Percentiles rank a stretch among this genome's conserved stretches.
Evolutionary conservation across 2,329 filamentous ascomycete species (phyloP).

Genomic region (Claviceps sp.): DNA sequence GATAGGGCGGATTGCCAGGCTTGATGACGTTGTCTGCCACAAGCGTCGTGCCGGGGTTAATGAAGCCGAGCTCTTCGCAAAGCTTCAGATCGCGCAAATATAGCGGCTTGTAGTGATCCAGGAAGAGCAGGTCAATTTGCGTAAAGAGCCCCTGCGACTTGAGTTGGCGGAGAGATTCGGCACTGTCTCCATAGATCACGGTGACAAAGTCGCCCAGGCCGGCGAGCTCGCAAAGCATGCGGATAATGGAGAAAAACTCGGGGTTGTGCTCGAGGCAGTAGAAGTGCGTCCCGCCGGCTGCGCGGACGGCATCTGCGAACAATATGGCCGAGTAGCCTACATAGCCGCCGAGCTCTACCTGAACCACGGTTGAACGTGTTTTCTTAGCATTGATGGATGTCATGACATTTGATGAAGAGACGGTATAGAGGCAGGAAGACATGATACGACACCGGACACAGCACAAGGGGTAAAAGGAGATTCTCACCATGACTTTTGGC

Average conservation of each 20-base stretch:
- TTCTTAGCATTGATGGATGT: background rate
- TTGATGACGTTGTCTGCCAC: conserved; percentile 60
- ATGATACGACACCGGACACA: background rate
- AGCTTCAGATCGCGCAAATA: conserved; percentile 65
- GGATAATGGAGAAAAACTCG: conserved; percentile 58
- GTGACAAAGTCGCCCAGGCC: conserved; percentile 58
- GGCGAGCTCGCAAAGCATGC: conserved; percentile 57
- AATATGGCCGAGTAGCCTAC: conserved; percentile 70
- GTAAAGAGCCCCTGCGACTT: conserved; percentile 37
- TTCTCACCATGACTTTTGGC: conserved; percentile 45
- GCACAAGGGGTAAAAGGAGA: background rate
- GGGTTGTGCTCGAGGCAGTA: conserved; percentile 61
- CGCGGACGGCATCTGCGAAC: conserved; percentile 53
- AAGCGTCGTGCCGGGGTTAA: conserved; percentile 48
- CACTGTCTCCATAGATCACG: conserved; percentile 56
- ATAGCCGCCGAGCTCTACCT: conserved; percentile 64
- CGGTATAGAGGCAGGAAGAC: background rate
- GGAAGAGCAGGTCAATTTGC: conserved; percentile 58
- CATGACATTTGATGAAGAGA: too few relatives aligned
- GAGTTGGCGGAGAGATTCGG: conserved; percentile 49
- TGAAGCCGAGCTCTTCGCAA: conserved; percentile 55
- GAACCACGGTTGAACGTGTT: background rate
- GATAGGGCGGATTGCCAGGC: conserved; percentile 57
- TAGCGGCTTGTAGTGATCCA: conserved; percentile 69
- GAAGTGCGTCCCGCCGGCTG: conserved; percentile 51